Percentiles rank a stretch among this genome's conserved stretches.
phyloP scores from a whole-genome alignment of 768 basidiomycete species.

The Calocybe gangraenosa region DNA sequence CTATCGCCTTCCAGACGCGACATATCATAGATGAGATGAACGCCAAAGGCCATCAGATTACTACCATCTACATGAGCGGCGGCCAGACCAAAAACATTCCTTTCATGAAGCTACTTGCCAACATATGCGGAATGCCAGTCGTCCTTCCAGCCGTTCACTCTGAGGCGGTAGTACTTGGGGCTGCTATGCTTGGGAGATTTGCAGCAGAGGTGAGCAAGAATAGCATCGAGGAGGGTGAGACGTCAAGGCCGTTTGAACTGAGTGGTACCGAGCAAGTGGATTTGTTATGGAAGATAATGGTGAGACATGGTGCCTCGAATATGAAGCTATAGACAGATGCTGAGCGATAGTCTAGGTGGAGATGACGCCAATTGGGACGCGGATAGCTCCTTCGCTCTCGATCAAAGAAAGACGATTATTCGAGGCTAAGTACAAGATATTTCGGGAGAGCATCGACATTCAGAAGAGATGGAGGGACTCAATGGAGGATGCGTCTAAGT shows the following conservation, averaged over 20 bases:
- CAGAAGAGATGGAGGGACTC: slow-evolving; percentile 84
- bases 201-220: slow-evolving; percentile 54
- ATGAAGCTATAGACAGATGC: slow-evolving; percentile 38
- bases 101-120: slow-evolving; percentile 87
- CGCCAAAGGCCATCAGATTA: slow-evolving; percentile 73
- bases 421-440: slow-evolving; percentile 92
- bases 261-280: slow-evolving; percentile 50
- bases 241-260: slow-evolving; percentile 17
- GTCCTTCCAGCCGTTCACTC: slow-evolving; percentile 74
- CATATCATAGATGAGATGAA: slow-evolving; percentile 95
- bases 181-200: slow-evolving; percentile 90
- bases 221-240: slow-evolving; percentile 13
- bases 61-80: slow-evolving; percentile 87
- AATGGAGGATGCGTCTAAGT: slow-evolving; percentile 55
- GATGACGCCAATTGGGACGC: slow-evolving; percentile 84
- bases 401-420: slow-evolving; percentile 68
- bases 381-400: slow-evolving; percentile 61
- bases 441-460: slow-evolving; percentile 81
- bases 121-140: slow-evolving; percentile 78
- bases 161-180: slow-evolving; percentile 86
- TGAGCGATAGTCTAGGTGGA: slow-evolving; percentile 49
- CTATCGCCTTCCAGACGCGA: slow-evolving; percentile 90
- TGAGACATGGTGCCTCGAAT: slow-evolving; percentile 22
- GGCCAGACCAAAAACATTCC: slow-evolving; percentile 88
- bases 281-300: slow-evolving; percentile 91